Percentiles rank a stretch among this genome's conserved stretches.
Evolutionary conservation across 352 stramenopile genomes (phyloP).

Genomic region (Phytopythium chamaehyphon): DNA sequence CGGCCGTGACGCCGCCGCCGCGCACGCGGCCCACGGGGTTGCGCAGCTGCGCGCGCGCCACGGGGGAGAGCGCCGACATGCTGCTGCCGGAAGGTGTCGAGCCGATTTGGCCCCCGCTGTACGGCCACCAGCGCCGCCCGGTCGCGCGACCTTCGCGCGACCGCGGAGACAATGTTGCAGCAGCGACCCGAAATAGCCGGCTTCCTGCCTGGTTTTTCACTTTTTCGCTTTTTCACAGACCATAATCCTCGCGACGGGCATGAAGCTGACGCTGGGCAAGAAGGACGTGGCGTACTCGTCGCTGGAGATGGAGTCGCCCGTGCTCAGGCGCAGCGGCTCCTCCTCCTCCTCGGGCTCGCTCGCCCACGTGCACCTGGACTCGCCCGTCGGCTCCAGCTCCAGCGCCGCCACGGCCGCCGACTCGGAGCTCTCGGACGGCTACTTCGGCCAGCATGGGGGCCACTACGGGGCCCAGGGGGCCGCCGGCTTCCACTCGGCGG

Average conservation of each 20-base stretch:
- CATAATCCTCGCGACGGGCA: constrained; percentile 13
- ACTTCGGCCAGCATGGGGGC: constrained; percentile 9
- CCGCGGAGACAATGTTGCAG: neutral
- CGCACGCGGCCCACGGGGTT: constrained; percentile 69
- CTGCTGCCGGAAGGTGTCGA: no score
- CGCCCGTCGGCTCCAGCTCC: constrained; percentile 23
- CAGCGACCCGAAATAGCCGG: no score
- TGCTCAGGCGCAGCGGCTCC: constrained; percentile 26
- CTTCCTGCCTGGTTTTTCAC: no score
- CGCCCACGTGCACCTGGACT: constrained; percentile 43
- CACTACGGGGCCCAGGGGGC: neutral
- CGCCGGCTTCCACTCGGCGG: constrained; percentile 25
- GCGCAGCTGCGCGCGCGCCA: constrained; percentile 70
- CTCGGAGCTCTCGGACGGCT: constrained; percentile 20
- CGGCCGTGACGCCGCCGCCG: constrained; percentile 86
- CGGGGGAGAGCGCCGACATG: constrained; percentile 82
- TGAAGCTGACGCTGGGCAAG: constrained; percentile 63
- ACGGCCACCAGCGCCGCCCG: no score
- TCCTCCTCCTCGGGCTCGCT: constrained; percentile 20
- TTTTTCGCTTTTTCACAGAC: no score
- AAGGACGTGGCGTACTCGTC: constrained; percentile 76
- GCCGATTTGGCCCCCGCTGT: no score
- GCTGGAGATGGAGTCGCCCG: constrained; percentile 65
- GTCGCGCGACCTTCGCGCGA: constrained; percentile 30
- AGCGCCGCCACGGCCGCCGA: constrained; percentile 29